phyloP scores from a whole-genome alignment of 352 stramenopile species.

The Blastocystis sp. region DNA sequence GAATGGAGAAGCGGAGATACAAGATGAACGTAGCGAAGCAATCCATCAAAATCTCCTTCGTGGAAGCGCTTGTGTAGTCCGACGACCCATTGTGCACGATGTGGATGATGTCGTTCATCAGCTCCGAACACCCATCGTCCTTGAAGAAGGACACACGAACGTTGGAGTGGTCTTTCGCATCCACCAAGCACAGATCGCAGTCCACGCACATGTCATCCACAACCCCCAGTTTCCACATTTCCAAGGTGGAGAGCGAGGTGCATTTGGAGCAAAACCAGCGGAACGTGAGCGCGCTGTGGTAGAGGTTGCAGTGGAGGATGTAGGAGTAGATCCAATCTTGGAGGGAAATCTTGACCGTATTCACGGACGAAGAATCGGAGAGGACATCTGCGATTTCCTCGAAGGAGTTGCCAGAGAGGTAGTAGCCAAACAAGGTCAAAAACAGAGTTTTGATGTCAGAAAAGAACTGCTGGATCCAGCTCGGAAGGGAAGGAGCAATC shows the following conservation, averaged over 20 bases:
- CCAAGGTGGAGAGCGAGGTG: background rate
- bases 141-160: background rate
- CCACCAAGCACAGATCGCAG: constrained; percentile 5
- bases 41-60: background rate
- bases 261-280: background rate
- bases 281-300: background rate
- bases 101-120: background rate
- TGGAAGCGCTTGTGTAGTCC: background rate
- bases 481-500: constrained; percentile 1
- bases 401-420: background rate
- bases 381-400: background rate
- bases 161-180: background rate
- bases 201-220: background rate
- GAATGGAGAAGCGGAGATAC: constrained; percentile 21
- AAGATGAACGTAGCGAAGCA: constrained; percentile 4
- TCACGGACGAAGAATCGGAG: background rate
- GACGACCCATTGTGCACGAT: background rate
- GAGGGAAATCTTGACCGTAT: background rate
- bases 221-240: background rate
- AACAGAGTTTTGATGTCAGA: background rate
- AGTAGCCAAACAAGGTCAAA: background rate
- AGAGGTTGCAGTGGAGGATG: background rate
- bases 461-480: constrained; percentile 15
- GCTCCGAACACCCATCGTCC: background rate
- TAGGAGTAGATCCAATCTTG: constrained; percentile 37